Evolutionary conservation across 177 flowering plant genomes (phyloP).

Genomic region (Vitis hybrid): DNA sequence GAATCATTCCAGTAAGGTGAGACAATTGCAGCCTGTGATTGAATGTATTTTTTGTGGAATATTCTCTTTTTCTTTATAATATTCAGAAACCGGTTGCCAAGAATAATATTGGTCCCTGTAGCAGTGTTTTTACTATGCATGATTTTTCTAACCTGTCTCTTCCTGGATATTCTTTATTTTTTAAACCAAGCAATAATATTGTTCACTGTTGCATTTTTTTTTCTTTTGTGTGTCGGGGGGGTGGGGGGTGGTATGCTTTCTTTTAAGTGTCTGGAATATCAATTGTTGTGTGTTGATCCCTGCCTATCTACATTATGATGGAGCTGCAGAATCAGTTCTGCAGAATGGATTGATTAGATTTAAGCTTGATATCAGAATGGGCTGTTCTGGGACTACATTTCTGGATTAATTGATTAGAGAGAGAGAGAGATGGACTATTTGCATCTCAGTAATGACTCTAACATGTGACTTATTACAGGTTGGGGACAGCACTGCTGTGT

Average conservation of each 20-base stretch:
- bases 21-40: neutral
- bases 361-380: too few relatives aligned
- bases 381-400: too few relatives aligned
- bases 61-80: neutral
- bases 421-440: too few relatives aligned
- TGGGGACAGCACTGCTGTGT: conserved; percentile 44
- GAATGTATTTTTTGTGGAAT: neutral
- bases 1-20: conserved; percentile 31
- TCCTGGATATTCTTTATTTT: neutral
- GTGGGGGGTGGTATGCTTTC: too few relatives aligned
- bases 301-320: too few relatives aligned
- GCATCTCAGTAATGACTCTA: conserved; percentile 1
- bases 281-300: neutral
- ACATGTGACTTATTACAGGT: conserved; percentile 33
- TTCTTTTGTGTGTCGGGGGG: too few relatives aligned
- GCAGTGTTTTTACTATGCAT: neutral
- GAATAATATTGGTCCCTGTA: neutral
- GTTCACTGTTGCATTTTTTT: too few relatives aligned
- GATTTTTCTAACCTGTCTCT: neutral
- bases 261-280: neutral
- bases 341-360: too few relatives aligned
- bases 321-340: too few relatives aligned
- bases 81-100: neutral
- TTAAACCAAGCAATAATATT: neutral
- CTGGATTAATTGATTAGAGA: too few relatives aligned